phyloP scores from a whole-genome alignment of 352 stramenopile genomes.

The Phytophthora pluvialis region DNA sequence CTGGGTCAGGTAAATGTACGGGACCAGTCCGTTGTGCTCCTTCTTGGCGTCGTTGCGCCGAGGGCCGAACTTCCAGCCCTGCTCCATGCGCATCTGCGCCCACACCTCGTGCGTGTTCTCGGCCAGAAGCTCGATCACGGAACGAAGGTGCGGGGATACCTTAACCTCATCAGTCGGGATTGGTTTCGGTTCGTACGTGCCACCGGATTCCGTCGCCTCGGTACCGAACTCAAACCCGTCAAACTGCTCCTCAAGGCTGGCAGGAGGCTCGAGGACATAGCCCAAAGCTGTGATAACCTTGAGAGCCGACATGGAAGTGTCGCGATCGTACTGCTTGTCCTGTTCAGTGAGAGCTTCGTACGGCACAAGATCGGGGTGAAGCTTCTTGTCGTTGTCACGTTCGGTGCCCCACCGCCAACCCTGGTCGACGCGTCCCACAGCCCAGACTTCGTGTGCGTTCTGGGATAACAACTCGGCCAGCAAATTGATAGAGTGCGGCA shows the following conservation, averaged over 20 bases:
- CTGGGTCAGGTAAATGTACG: constrained; percentile 81
- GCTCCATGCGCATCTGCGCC: constrained; percentile 81
- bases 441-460: constrained; percentile 83
- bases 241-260: constrained; percentile 48
- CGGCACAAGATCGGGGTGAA: constrained; percentile 74
- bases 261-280: constrained; percentile 69
- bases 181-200: constrained; percentile 67
- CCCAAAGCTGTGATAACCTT: constrained; percentile 81
- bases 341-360: constrained; percentile 79
- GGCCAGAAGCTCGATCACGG: constrained; percentile 74
- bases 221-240: constrained; percentile 64
- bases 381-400: constrained; percentile 71
- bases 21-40: constrained; percentile 78
- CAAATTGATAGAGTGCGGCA: constrained; percentile 69
- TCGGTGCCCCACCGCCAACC: constrained; percentile 68
- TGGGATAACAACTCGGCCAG: constrained; percentile 74
- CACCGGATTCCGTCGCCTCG: constrained; percentile 45
- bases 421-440: constrained; percentile 72
- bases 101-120: constrained; percentile 88
- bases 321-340: constrained; percentile 83
- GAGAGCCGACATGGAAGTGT: constrained; percentile 79
- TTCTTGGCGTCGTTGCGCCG: constrained; percentile 68
- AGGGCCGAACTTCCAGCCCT: constrained; percentile 81
- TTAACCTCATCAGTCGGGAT: constrained; percentile 72
- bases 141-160: constrained; percentile 61